Percentiles rank a stretch among this genome's conserved stretches.
These are phyloP conservation scores for Tuber brumale DNA, from an alignment of 495 filamentous ascomycete genomes.

Conservation along the genomic window DNA sequence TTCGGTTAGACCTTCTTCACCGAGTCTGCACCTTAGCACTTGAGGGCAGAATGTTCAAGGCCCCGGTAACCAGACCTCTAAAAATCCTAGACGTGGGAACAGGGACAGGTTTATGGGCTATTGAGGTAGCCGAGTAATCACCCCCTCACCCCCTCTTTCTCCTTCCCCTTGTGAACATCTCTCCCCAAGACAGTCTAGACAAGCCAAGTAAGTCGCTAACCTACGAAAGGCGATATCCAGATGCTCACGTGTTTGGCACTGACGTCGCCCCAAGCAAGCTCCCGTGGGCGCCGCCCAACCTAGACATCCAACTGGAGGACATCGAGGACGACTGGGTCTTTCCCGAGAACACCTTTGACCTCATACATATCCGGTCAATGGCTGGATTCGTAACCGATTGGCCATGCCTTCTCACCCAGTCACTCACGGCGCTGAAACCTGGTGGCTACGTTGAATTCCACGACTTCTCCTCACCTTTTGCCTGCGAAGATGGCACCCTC, in stretches of 20 bases:
- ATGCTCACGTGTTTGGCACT: slow-evolving; percentile 32
- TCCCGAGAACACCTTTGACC: slow-evolving; percentile 50
- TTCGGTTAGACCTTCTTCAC: slow-evolving; percentile 22
- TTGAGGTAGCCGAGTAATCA: slow-evolving; percentile 34
- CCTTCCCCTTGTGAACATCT: not conserved
- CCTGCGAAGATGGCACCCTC: slow-evolving; percentile 46
- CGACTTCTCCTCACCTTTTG: slow-evolving; percentile 42
- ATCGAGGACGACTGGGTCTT: slow-evolving; percentile 51
- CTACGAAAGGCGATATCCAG: slow-evolving; percentile 16
- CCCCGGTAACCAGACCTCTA: slow-evolving; percentile 41
- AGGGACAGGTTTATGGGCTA: slow-evolving; percentile 35
- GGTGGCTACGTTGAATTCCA: slow-evolving; percentile 52
- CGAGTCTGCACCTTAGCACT: slow-evolving; percentile 36
- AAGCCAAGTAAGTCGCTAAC: slow-evolving; percentile 1
- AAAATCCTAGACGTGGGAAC: slow-evolving; percentile 28
- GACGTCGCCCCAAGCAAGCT: slow-evolving; percentile 47
- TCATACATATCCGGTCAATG: slow-evolving; percentile 50
- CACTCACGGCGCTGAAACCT: slow-evolving; percentile 45
- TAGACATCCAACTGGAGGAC: slow-evolving; percentile 54
- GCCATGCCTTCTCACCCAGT: slow-evolving; percentile 40
- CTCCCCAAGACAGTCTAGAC: not conserved
- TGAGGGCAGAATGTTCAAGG: slow-evolving; percentile 45
- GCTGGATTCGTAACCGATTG: slow-evolving; percentile 52
- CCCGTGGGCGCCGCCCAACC: slow-evolving; percentile 47
- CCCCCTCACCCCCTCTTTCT: not conserved